phyloP scores from a whole-genome alignment of 2,329 filamentous ascomycete genomes.

The Aspergillus unguis region DNA sequence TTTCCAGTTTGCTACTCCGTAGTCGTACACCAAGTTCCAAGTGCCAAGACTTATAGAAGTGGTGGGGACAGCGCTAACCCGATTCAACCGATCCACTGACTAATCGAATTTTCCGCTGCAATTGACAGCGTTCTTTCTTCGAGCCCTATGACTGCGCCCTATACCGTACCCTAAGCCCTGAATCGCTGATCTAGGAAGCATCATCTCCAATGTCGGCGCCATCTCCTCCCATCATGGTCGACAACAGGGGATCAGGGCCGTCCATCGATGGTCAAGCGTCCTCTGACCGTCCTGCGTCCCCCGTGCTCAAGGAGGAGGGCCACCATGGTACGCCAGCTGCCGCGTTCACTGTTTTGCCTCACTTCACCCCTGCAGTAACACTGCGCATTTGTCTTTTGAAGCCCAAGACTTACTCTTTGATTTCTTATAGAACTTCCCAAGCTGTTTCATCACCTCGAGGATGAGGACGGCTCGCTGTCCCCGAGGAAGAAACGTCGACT shows the following conservation, averaged over 20 bases:
- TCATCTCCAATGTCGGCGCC: constrained; percentile 22
- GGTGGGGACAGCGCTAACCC: no score
- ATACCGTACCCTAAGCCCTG: constrained; percentile 43
- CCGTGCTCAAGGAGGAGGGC: constrained; percentile 25
- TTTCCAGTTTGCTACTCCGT: neutral
- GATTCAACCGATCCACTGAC: neutral
- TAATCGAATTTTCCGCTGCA: neutral
- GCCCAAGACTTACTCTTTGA: constrained; percentile 4
- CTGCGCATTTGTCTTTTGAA: neutral
- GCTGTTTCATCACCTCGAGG: constrained; percentile 33
- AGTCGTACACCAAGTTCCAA: no score
- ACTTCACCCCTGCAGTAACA: constrained; percentile 4
- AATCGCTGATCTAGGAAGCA: constrained; percentile 46
- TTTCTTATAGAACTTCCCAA: constrained; percentile 27
- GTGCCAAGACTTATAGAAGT: no score
- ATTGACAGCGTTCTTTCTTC: constrained; percentile 2
- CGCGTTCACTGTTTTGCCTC: neutral
- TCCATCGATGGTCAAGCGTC: constrained; percentile 29
- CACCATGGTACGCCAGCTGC: constrained; percentile 32
- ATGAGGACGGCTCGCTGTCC: constrained; percentile 31
- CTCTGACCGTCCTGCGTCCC: constrained; percentile 30
- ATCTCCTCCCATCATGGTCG: constrained; percentile 31
- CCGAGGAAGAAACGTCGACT: constrained; percentile 42
- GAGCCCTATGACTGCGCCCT: constrained; percentile 47
- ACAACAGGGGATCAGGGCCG: constrained; percentile 27